These are phyloP conservation scores for Penicillium verrucosum DNA, from an alignment of 2,329 filamentous ascomycete species.

Conservation along the genomic window DNA sequence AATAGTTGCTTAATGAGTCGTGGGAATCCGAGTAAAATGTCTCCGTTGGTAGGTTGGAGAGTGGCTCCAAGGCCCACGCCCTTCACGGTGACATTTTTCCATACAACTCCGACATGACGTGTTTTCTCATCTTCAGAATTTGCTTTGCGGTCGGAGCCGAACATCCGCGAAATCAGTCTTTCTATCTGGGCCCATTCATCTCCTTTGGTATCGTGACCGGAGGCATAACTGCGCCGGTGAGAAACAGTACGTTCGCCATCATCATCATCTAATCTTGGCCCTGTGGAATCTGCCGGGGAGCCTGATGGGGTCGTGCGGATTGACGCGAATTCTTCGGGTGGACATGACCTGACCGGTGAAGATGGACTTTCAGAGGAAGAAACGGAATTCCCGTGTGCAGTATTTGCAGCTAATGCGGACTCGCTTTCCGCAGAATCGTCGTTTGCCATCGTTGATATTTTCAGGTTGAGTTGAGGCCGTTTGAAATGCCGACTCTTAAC, in stretches of 20 bases:
- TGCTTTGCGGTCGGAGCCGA: constrained; percentile 61
- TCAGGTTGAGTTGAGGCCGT: not conserved
- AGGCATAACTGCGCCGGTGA: constrained; percentile 24
- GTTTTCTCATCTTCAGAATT: constrained; percentile 69
- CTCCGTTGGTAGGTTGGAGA: constrained; percentile 55
- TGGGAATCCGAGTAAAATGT: constrained; percentile 52
- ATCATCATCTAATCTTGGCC: constrained; percentile 14
- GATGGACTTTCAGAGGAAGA: not conserved
- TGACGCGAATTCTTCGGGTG: constrained; percentile 5
- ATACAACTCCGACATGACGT: constrained; percentile 66
- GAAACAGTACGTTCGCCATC: constrained; percentile 23
- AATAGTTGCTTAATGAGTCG: constrained; percentile 48
- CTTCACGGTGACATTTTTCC: constrained; percentile 67
- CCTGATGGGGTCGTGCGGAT: constrained; percentile 10
- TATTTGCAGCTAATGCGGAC: not conserved
- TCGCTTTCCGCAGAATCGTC: not conserved
- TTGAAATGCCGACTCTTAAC: not conserved
- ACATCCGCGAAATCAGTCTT: constrained; percentile 66
- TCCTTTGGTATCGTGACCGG: constrained; percentile 19
- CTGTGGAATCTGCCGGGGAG: not conserved
- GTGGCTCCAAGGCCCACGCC: constrained; percentile 66
- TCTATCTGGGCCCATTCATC: constrained; percentile 35
- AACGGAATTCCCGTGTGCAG: not conserved
- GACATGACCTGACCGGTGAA: not conserved
- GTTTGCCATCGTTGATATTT: not conserved